phyloP scores from a whole-genome alignment of 2,329 filamentous ascomycete genomes.

The Paramyrothecium roridum region DNA sequence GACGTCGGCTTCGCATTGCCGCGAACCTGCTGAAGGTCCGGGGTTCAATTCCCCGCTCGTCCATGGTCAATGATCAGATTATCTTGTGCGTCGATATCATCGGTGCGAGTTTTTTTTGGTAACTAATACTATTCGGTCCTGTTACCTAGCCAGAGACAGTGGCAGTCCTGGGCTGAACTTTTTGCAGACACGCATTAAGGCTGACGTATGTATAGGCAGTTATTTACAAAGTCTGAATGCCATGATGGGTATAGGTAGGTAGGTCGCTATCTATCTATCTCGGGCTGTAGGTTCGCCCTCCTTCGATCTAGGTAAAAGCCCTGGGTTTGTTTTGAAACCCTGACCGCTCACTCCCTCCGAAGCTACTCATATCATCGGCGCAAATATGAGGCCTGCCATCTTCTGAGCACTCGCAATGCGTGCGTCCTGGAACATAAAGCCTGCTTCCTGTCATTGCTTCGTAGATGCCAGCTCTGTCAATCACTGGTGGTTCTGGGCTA shows the following conservation, averaged over 20 bases:
- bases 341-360: slow-evolving; percentile 1
- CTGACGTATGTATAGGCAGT: too few relatives aligned
- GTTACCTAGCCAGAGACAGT: too few relatives aligned
- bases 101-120: too few relatives aligned
- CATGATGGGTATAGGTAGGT: too few relatives aligned
- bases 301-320: neutral
- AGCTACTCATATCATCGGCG: slow-evolving; percentile 16
- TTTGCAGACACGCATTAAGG: too few relatives aligned
- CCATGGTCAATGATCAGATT: slow-evolving; percentile 6
- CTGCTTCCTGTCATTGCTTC: slow-evolving; percentile 19
- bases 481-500: slow-evolving; percentile 11
- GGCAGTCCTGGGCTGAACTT: slow-evolving; percentile 2
- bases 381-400: slow-evolving; percentile 27
- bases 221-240: too few relatives aligned
- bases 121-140: too few relatives aligned
- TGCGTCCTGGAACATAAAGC: slow-evolving; percentile 4
- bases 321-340: neutral
- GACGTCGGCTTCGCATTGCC: slow-evolving; percentile 17
- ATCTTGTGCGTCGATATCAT: too few relatives aligned
- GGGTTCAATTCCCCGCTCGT: slow-evolving; percentile 21
- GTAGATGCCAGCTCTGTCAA: slow-evolving; percentile 15
- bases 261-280: too few relatives aligned
- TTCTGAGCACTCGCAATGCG: slow-evolving; percentile 24
- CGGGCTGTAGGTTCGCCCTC: neutral
- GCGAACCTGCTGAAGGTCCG: slow-evolving; percentile 14